phyloP scores from a whole-genome alignment of 129 eudicot genomes.

The Flaveria linearis region DNA sequence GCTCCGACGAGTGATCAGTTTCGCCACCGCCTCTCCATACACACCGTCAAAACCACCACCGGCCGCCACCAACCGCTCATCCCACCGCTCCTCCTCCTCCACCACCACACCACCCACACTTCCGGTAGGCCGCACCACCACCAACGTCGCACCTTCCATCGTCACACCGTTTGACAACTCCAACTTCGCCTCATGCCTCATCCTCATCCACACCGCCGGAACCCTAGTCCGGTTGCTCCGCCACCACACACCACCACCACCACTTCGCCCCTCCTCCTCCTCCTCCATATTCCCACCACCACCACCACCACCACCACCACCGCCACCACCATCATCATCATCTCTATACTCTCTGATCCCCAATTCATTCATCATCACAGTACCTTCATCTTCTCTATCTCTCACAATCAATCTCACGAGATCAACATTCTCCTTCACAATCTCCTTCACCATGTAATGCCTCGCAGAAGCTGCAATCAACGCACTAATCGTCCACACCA shows the following conservation, averaged over 20 bases:
- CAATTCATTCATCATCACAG: constrained; percentile 38
- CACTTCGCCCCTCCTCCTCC: constrained; percentile 29
- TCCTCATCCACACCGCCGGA: constrained; percentile 72
- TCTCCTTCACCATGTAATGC: constrained; percentile 55
- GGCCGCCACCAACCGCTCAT: constrained; percentile 38
- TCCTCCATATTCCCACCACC: constrained; percentile 45
- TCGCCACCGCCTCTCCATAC: constrained; percentile 59
- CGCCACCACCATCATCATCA: constrained; percentile 1
- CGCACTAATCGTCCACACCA: constrained; percentile 67
- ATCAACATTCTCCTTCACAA: constrained; percentile 35
- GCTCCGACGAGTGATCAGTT: constrained; percentile 50
- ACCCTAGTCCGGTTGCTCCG: constrained; percentile 53
- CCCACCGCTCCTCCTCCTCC: constrained; percentile 42
- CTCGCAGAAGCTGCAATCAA: constrained; percentile 62
- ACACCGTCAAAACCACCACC: constrained; percentile 48
- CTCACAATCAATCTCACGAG: constrained; percentile 31
- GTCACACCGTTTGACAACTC: constrained; percentile 50
- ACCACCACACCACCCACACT: constrained; percentile 13
- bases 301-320: constrained; percentile 8
- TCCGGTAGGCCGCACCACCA: constrained; percentile 51
- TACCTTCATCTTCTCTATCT: constrained; percentile 55
- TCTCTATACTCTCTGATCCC: constrained; percentile 48
- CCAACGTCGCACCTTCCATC: constrained; percentile 66
- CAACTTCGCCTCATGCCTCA: constrained; percentile 53
- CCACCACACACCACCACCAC: constrained; percentile 49